A percentile compares a stretch with the other conserved stretches of the same genome.
Conservation (phyloP, 768 basidiomycete genomes). For the Calocybe cyanea region DNA sequence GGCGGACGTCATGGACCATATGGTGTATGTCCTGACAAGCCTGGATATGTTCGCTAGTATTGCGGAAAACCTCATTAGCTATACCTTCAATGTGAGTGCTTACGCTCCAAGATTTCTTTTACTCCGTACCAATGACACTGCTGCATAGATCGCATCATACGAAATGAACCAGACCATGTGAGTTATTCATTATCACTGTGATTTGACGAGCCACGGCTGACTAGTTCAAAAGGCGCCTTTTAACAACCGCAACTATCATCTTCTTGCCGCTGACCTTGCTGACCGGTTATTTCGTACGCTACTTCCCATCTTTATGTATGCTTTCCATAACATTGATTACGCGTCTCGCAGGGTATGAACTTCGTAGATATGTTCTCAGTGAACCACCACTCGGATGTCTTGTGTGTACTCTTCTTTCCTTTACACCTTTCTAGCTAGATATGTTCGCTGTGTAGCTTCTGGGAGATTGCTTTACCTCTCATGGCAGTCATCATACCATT, state of each 20-base stretch:
- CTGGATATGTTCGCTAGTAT: constrained; percentile 73
- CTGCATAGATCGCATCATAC: constrained; percentile 58
- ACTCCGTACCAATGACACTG: constrained; percentile 3
- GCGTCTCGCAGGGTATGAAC: constrained; percentile 58
- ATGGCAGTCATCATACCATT: constrained; percentile 55
- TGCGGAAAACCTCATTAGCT: constrained; percentile 68
- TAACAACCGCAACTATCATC: constrained; percentile 66
- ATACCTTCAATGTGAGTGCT: constrained; percentile 64
- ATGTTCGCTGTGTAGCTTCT: constrained; percentile 45
- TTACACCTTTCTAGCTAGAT: neutral
- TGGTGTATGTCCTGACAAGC: constrained; percentile 66
- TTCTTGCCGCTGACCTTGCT: constrained; percentile 67
- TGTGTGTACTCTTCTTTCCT: constrained; percentile 32
- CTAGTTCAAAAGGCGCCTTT: constrained; percentile 44
- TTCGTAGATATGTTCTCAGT: constrained; percentile 53
- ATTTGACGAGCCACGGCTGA: neutral
- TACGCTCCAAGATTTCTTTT: neutral
- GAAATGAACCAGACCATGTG: constrained; percentile 76
- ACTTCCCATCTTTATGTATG: neutral
- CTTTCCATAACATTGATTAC: neutral
- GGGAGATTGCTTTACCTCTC: constrained; percentile 61
- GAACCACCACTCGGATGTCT: constrained; percentile 34
- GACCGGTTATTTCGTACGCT: constrained; percentile 70
- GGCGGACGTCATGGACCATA: constrained; percentile 76
- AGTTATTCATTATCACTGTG: neutral